Base-by-base conservation (phyloP, 2,329 filamentous ascomycete species). In the Aspergillus neoniger region DNA sequence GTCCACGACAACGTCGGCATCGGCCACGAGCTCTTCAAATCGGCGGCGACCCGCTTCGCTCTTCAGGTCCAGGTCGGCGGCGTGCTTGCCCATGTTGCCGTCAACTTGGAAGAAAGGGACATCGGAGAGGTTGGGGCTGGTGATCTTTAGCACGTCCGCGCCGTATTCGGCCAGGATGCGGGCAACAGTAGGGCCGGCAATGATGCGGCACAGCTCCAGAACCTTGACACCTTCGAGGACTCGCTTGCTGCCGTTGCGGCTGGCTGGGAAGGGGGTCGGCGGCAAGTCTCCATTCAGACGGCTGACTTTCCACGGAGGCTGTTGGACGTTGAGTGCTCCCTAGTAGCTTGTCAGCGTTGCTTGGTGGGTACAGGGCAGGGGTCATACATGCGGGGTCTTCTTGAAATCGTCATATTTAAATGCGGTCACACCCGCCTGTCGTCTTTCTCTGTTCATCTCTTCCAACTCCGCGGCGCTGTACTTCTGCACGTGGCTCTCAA, bases 51-150 rank as follows among this genome's bases (percentile, higher is more conserved):
- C 87, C n/a, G 75, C 71, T 0, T 77, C 62, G 0, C 81, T 79
- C 66, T 86, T 87, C 8, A 91, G 79, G 63, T 91, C 83, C 5
- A 91, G 76, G 19, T 88, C 85, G 1, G 82, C 81, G 0, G 86
- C 82, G 64, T 88, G 87, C 71, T 91, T 91, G 23, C 89, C 89
- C 69, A 87, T 85, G 70, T 91, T 91, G 12, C 87, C 85, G 65
- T 91, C 88, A 1, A 90, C 83, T 66, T 91, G 88, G 74, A 90
- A 90, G 74, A 89, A 88, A 0, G 88, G 87, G 1, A 91, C 86
- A 62, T 91, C 89, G 4, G 85, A 85, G n/a, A 92, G 80, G 49
- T 85, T 79, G 0, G 87, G 84, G 7, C 85, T 86, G 2, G 88
- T 91, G 49, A 92, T 81, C 68, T 91, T 89, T 61, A 92, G 80